These are phyloP conservation scores for Serendipita sp. DNA, from an alignment of 768 basidiomycete species.

Conservation along the genomic window DNA sequence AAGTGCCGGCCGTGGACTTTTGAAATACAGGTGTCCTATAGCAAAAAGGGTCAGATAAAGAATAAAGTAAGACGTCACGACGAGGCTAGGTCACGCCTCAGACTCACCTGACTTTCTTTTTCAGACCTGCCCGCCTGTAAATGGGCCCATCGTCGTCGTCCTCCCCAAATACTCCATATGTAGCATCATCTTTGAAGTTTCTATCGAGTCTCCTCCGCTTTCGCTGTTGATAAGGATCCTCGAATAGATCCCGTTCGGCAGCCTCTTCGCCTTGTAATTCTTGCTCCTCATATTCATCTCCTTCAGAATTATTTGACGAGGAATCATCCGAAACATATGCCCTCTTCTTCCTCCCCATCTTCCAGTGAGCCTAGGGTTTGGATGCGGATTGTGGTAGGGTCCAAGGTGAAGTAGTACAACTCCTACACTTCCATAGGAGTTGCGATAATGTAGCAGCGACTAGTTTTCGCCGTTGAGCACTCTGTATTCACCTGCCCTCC, in stretches of 20 bases:
- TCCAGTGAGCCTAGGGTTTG: not conserved
- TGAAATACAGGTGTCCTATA: constrained; percentile 42
- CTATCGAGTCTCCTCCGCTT: constrained; percentile 34
- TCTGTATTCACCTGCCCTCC: too few relatives aligned
- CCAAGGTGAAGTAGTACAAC: not conserved
- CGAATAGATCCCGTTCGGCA: constrained; percentile 60
- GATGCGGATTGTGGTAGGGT: not conserved
- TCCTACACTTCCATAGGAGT: too few relatives aligned
- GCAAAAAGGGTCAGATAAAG: constrained; percentile 3
- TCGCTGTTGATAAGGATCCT: constrained; percentile 60
- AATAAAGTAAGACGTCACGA: not conserved
- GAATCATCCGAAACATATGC: constrained; percentile 30
- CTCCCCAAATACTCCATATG: constrained; percentile 62
- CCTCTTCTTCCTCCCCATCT: constrained; percentile 19
- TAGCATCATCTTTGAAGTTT: constrained; percentile 47
- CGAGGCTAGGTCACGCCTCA: not conserved
- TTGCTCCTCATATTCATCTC: constrained; percentile 30
- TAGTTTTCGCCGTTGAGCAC: too few relatives aligned
- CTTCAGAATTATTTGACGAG: constrained; percentile 37
- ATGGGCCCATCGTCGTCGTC: constrained; percentile 39
- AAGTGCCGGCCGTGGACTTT: constrained; percentile 27
- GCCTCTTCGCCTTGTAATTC: constrained; percentile 34
- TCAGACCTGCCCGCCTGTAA: constrained; percentile 16
- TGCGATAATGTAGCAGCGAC: too few relatives aligned
- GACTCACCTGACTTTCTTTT: constrained; percentile 35